These are phyloP conservation scores for Ephemerocybe angulata DNA, from an alignment of 768 basidiomycete species.

Conservation along the genomic window DNA sequence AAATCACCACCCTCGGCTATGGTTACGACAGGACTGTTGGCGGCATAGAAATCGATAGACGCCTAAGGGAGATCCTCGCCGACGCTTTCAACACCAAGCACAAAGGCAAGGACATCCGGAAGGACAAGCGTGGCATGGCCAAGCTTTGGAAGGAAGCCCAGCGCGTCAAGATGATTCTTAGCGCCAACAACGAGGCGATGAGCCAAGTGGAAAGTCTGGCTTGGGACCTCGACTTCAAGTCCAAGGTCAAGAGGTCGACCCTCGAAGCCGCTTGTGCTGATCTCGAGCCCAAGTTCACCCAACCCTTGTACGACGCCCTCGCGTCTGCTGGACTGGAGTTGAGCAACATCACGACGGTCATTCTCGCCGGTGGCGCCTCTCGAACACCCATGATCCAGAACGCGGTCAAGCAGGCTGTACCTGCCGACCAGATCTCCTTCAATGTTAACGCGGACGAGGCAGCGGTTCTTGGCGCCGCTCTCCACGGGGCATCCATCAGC, in stretches of 20 bases:
- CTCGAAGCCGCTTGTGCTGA: slow-evolving; percentile 76
- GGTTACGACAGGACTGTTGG: slow-evolving; percentile 76
- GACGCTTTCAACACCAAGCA: slow-evolving; percentile 68
- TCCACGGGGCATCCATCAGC: slow-evolving; percentile 85
- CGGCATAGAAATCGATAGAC: slow-evolving; percentile 82
- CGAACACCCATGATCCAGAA: slow-evolving; percentile 90
- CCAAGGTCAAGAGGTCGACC: slow-evolving; percentile 69
- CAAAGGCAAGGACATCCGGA: slow-evolving; percentile 59
- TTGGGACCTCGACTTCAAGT: slow-evolving; percentile 87
- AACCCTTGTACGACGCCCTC: slow-evolving; percentile 75
- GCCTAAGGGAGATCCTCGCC: slow-evolving; percentile 76
- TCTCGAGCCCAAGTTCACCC: slow-evolving; percentile 56
- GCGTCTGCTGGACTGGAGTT: slow-evolving; percentile 60
- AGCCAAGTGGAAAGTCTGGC: slow-evolving; percentile 86
- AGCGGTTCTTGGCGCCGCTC: slow-evolving; percentile 87
- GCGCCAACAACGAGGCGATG: slow-evolving; percentile 82
- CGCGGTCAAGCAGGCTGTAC: slow-evolving; percentile 73
- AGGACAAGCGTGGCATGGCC: slow-evolving; percentile 82
- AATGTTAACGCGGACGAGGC: slow-evolving; percentile 98
- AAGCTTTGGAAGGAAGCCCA: slow-evolving; percentile 94
- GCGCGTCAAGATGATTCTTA: slow-evolving; percentile 86
- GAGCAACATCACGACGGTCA: slow-evolving; percentile 78
- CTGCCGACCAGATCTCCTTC: slow-evolving; percentile 84
- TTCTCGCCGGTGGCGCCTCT: slow-evolving; percentile 88
- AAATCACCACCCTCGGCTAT: slow-evolving; percentile 73